phyloP scores from a whole-genome alignment of 2,329 filamentous ascomycete genomes.

The Ophiostoma sp. region DNA sequence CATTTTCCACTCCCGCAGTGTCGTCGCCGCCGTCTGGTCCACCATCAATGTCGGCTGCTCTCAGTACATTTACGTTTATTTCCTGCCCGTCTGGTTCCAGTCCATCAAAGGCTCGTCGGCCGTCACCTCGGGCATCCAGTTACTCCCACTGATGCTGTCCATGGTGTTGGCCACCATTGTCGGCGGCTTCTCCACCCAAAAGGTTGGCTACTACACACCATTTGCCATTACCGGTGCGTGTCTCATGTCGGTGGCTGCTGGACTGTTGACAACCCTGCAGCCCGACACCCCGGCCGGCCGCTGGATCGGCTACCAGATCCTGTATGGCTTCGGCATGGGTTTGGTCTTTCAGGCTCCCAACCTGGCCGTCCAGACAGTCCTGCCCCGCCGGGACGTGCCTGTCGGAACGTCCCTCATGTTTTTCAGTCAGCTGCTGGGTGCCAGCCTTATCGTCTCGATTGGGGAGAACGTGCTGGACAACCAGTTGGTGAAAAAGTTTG shows the following conservation, averaged over 20 bases:
- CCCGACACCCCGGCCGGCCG: slow-evolving; percentile 36
- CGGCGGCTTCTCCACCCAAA: slow-evolving; percentile 41
- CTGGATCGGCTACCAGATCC: slow-evolving; percentile 46
- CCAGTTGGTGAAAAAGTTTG: slow-evolving; percentile 41
- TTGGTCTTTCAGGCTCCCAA: slow-evolving; percentile 46
- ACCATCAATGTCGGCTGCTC: not conserved
- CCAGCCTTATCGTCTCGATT: slow-evolving; percentile 48
- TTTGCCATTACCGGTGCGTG: slow-evolving; percentile 44
- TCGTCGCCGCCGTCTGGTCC: not conserved
- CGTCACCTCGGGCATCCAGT: slow-evolving; percentile 43
- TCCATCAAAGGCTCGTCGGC: slow-evolving; percentile 43
- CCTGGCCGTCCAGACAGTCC: slow-evolving; percentile 49
- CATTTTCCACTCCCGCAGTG: slow-evolving; percentile 38
- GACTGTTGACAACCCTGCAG: slow-evolving; percentile 44
- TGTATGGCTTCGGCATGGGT: slow-evolving; percentile 49
- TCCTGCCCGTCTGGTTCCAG: slow-evolving; percentile 46
- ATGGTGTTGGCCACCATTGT: slow-evolving; percentile 44
- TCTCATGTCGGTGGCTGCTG: slow-evolving; percentile 43
- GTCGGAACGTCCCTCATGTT: slow-evolving; percentile 48
- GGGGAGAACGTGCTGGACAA: slow-evolving; percentile 48
- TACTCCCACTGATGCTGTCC: slow-evolving; percentile 45
- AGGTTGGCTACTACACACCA: slow-evolving; percentile 48
- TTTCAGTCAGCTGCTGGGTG: slow-evolving; percentile 48
- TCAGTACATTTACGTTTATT: slow-evolving; percentile 25
- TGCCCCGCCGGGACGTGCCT: slow-evolving; percentile 43